Conservation (phyloP, 2,329 filamentous ascomycete species). For the Exophiala mesophila region DNA sequence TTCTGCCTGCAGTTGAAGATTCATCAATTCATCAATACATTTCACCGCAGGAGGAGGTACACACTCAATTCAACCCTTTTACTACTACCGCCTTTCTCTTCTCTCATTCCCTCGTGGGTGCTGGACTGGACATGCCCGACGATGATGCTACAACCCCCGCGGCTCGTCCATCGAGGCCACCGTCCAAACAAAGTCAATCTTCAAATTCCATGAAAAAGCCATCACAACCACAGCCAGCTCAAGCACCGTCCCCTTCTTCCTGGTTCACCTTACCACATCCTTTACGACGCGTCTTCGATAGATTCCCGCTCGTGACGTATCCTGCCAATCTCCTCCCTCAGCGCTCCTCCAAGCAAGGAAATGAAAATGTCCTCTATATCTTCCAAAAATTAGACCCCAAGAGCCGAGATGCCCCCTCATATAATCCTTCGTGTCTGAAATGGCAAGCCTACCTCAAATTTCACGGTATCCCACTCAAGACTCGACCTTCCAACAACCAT, state of each 20-base stretch:
- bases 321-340: slow-evolving; percentile 68
- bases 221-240: slow-evolving; percentile 1
- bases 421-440: slow-evolving; percentile 88
- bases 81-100: neutral
- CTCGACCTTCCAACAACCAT: slow-evolving; percentile 79
- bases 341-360: slow-evolving; percentile 47
- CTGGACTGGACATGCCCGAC: neutral
- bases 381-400: slow-evolving; percentile 65
- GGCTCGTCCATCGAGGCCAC: neutral
- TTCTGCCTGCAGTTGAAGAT: too few species aligned
- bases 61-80: neutral
- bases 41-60: too few species aligned
- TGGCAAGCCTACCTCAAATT: slow-evolving; percentile 94
- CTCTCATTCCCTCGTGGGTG: neutral
- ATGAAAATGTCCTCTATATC: slow-evolving; percentile 63
- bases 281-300: slow-evolving; percentile 76
- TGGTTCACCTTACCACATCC: slow-evolving; percentile 56
- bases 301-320: slow-evolving; percentile 74
- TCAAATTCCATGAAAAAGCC: too few species aligned
- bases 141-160: neutral
- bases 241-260: slow-evolving; percentile 5
- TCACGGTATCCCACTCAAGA: slow-evolving; percentile 60
- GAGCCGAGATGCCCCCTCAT: slow-evolving; percentile 60
- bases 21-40: too few species aligned
- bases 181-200: neutral